Evolutionary conservation across 1,284 basidiomycete species (phyloP).

Genomic region (Malassezia equina): DNA sequence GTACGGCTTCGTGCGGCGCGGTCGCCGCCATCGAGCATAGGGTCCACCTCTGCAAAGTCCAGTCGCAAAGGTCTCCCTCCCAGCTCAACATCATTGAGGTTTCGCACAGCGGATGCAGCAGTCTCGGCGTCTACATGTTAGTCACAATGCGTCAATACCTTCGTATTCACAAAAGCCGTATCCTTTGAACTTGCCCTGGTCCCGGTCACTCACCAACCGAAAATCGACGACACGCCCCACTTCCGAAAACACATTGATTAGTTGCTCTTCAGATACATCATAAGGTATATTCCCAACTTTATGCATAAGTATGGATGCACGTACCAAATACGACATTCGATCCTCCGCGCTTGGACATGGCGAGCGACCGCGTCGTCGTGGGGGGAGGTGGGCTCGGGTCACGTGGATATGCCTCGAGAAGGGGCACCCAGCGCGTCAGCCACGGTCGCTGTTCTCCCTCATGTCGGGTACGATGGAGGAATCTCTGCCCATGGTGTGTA

Average conservation of each 20-base stretch:
- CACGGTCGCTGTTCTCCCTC: background rate
- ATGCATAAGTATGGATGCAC: background rate
- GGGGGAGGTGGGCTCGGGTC: background rate
- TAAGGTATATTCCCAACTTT: conserved; percentile 47
- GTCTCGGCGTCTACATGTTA: conserved; percentile 71
- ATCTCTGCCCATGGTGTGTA: conserved; percentile 7
- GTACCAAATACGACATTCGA: conserved; percentile 20
- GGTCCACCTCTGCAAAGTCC: conserved; percentile 57
- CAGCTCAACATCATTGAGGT: conserved; percentile 67
- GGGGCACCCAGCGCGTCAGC: background rate
- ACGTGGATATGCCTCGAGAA: background rate
- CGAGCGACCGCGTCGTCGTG: background rate
- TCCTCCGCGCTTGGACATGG: conserved; percentile 14
- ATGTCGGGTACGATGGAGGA: conserved; percentile 4
- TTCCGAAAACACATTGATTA: conserved; percentile 42
- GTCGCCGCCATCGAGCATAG: conserved; percentile 23
- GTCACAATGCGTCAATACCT: conserved; percentile 55
- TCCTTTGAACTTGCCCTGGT: conserved; percentile 88
- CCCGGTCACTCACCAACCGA: conserved; percentile 71
- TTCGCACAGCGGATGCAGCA: conserved; percentile 69
- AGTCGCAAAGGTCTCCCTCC: conserved; percentile 74
- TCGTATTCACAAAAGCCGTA: conserved; percentile 96
- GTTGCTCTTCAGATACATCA: conserved; percentile 46
- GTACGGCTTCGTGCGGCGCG: conserved; percentile 19
- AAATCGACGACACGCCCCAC: conserved; percentile 45